These are phyloP conservation scores for Myxozyma lipomycoides DNA, from an alignment of 805 yeast species.

Conservation along the genomic window DNA sequence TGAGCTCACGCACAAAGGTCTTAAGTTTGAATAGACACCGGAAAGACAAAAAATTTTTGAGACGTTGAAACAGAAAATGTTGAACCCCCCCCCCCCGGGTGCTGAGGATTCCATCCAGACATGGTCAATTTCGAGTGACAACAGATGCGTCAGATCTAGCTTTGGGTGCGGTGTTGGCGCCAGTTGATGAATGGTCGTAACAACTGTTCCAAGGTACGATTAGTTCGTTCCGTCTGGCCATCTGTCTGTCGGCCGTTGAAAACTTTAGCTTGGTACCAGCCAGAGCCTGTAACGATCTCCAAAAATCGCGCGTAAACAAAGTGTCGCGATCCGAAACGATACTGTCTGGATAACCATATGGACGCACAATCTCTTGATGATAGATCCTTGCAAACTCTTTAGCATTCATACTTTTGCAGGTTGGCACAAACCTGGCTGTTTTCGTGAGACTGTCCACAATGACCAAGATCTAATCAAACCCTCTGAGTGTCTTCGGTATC, in stretches of 20 bases:
- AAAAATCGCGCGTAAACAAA: slow-evolving; percentile 19
- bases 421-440: background rate
- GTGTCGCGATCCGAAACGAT: slow-evolving; percentile 18
- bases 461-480: background rate
- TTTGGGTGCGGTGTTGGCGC: slow-evolving; percentile 8
- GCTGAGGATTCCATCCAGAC: no score
- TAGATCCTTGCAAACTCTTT: background rate
- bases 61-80: background rate
- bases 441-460: slow-evolving; percentile 4
- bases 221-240: slow-evolving; percentile 29
- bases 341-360: slow-evolving; percentile 20
- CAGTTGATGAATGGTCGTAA: background rate
- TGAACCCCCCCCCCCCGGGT: background rate
- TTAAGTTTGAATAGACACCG: background rate
- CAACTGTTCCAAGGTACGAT: slow-evolving; percentile 13
- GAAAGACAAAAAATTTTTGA: background rate
- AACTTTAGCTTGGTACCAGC: slow-evolving; percentile 11
- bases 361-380: slow-evolving; percentile 5
- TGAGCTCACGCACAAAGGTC: background rate
- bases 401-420: background rate
- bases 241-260: slow-evolving; percentile 28
- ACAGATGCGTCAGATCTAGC: slow-evolving; percentile 15
- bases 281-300: slow-evolving; percentile 11
- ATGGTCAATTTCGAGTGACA: slow-evolving; percentile 10
- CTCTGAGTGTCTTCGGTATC: background rate